Percentiles rank a stretch among this genome's conserved stretches.
These are phyloP conservation scores for Podospora comata DNA, from an alignment of 495 filamentous ascomycete genomes.

Conservation along the genomic window DNA sequence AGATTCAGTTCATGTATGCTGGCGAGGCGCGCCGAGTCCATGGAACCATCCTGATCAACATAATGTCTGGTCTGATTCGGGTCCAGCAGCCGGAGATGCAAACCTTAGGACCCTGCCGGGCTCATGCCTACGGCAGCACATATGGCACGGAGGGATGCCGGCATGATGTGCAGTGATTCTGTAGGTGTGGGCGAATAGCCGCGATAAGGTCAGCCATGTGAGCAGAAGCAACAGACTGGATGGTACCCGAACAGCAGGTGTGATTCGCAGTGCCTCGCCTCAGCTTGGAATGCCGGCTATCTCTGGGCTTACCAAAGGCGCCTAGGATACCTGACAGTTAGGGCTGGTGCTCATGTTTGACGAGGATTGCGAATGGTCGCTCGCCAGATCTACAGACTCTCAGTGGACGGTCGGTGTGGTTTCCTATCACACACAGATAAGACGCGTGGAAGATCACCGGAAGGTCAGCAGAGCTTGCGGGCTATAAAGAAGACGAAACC, in stretches of 20 bases:
- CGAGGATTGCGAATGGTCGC: slow-evolving; percentile 26
- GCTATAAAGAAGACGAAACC: neutral
- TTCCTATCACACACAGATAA: neutral
- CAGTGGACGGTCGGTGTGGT: slow-evolving; percentile 15
- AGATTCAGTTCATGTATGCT: neutral
- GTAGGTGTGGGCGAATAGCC: neutral
- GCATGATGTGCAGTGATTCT: neutral
- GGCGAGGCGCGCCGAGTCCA: neutral
- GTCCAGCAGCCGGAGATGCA: neutral
- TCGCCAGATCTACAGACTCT: slow-evolving; percentile 19
- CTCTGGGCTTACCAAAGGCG: neutral
- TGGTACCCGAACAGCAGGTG: neutral
- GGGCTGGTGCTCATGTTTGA: slow-evolving; percentile 14
- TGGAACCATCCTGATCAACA: neutral
- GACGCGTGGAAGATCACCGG: neutral
- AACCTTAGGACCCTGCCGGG: neutral
- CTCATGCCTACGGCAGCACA: neutral
- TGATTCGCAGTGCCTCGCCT: neutral
- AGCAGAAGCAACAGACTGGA: neutral
- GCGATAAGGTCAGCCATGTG: neutral
- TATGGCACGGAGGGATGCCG: neutral
- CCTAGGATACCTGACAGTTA: neutral
- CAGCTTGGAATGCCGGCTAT: neutral
- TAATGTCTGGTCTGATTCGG: neutral
- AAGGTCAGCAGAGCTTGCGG: neutral